Conservation (phyloP, 164 flowering plant species). For the Protea cynaroides region DNA sequence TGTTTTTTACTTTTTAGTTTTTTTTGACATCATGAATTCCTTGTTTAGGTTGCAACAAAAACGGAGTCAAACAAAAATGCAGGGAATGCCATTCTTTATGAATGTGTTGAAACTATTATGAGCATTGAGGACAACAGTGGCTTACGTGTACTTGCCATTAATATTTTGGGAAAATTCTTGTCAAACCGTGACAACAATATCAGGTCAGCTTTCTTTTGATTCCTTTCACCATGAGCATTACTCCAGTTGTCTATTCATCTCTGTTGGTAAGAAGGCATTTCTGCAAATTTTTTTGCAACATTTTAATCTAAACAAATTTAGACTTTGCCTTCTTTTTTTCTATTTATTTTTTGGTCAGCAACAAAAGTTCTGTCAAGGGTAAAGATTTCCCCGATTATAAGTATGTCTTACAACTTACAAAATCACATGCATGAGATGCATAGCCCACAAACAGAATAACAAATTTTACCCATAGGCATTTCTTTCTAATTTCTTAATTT, state of each 20-base stretch:
- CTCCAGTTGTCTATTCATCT: neutral
- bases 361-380: no score
- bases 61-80: slow-evolving; percentile 98
- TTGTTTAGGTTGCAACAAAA: slow-evolving; percentile 82
- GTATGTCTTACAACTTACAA: no score
- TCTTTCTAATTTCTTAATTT: no score
- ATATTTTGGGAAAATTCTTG: slow-evolving; percentile 96
- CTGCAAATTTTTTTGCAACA: no score
- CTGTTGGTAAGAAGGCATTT: no score
- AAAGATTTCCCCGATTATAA: no score
- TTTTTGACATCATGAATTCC: slow-evolving; percentile 1
- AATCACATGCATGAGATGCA: no score
- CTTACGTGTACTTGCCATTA: slow-evolving; percentile 94
- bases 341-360: no score
- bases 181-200: slow-evolving; percentile 99
- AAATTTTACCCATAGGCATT: no score
- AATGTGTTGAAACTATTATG: slow-evolving; percentile 96
- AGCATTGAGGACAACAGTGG: slow-evolving; percentile 95
- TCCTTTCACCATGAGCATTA: neutral
- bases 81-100: slow-evolving; percentile 97
- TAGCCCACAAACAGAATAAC: no score
- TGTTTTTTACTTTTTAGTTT: neutral
- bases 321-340: no score
- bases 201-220: slow-evolving; percentile 44
- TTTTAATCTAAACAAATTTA: no score